phyloP scores from a whole-genome alignment of 805 yeast genomes.

The Komagataella ulmi region DNA sequence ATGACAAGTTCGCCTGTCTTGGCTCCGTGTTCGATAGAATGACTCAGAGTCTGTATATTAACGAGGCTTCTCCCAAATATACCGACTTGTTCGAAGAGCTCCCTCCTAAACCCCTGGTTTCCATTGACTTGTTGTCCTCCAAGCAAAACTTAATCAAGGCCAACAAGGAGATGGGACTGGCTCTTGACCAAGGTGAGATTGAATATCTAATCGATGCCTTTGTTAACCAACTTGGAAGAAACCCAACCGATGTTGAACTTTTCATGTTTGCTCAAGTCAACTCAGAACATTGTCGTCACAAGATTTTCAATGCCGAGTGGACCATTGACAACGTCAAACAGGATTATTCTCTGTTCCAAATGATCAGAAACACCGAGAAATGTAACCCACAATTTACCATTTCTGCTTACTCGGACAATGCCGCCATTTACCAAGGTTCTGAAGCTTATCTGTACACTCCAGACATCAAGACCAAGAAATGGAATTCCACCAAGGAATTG shows the following conservation, averaged over 20 bases:
- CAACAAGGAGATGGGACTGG: slow-evolving; percentile 77
- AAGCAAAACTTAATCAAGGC: slow-evolving; percentile 57
- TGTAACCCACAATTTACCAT: slow-evolving; percentile 71
- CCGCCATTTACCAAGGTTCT: slow-evolving; percentile 87
- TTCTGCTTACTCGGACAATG: slow-evolving; percentile 94
- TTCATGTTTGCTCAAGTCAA: slow-evolving; percentile 99
- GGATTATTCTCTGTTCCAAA: slow-evolving; percentile 68
- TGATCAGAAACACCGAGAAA: slow-evolving; percentile 91
- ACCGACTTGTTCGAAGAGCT: slow-evolving; percentile 69
- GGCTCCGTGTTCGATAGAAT: slow-evolving; percentile 80
- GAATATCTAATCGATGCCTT: slow-evolving; percentile 79
- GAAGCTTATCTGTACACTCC: slow-evolving; percentile 73
- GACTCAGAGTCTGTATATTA: slow-evolving; percentile 65
- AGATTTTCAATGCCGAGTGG: slow-evolving; percentile 98
- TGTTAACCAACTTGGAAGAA: slow-evolving; percentile 59
- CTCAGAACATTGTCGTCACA: slow-evolving; percentile 98
- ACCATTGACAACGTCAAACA: slow-evolving; percentile 74
- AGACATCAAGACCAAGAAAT: slow-evolving; percentile 45
- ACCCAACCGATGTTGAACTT: slow-evolving; percentile 95
- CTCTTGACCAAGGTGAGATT: slow-evolving; percentile 90
- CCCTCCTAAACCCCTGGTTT: slow-evolving; percentile 70
- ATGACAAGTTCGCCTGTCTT: slow-evolving; percentile 38
- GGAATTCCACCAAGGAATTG: slow-evolving; percentile 63
- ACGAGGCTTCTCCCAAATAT: slow-evolving; percentile 44
- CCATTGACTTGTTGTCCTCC: slow-evolving; percentile 47